A percentile compares a stretch with the other conserved stretches of the same genome.
These are phyloP conservation scores for Diaporthe sp. DNA, from an alignment of 2,329 filamentous ascomycete genomes.

Conservation along the genomic window DNA sequence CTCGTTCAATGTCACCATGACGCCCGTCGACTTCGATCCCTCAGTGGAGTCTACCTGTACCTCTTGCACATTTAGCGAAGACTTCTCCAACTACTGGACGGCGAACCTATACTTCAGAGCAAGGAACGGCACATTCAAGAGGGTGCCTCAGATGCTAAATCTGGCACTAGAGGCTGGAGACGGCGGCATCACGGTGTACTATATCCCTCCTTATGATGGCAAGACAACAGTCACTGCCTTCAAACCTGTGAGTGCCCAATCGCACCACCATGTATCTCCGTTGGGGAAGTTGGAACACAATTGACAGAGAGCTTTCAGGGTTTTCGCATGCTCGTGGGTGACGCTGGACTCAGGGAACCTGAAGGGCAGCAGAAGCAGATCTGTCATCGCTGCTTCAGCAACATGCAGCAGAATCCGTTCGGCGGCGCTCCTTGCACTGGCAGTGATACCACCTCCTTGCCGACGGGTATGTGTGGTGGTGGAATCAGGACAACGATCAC, in stretches of 20 bases:
- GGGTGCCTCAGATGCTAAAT: slow-evolving; percentile 54
- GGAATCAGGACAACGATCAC: slow-evolving; percentile 59
- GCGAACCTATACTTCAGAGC: slow-evolving; percentile 45
- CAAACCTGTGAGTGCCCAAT: slow-evolving; percentile 49
- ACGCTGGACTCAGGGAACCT: slow-evolving; percentile 39
- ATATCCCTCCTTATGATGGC: slow-evolving; percentile 53
- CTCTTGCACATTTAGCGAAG: slow-evolving; percentile 49
- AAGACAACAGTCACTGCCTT: slow-evolving; percentile 54
- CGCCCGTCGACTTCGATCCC: slow-evolving; percentile 40
- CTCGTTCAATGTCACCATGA: slow-evolving; percentile 57
- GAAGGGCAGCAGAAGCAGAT: slow-evolving; percentile 41
- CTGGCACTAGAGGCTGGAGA: slow-evolving; percentile 51
- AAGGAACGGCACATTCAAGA: slow-evolving; percentile 49
- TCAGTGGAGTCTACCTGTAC: slow-evolving; percentile 41
- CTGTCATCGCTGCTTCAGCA: slow-evolving; percentile 47
- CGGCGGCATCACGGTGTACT: slow-evolving; percentile 54
- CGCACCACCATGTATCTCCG: background rate
- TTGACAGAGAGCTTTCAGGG: slow-evolving; percentile 44
- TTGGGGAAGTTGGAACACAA: background rate
- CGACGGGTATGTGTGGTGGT: slow-evolving; percentile 52
- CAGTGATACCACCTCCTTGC: slow-evolving; percentile 56
- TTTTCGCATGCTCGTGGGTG: slow-evolving; percentile 53
- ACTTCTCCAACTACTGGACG: slow-evolving; percentile 52
- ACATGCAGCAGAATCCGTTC: slow-evolving; percentile 46
- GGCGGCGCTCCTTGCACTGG: slow-evolving; percentile 48